Evolutionary conservation across 2,329 filamentous ascomycete genomes (phyloP).

Genomic region (Coleophoma crateriformis): DNA sequence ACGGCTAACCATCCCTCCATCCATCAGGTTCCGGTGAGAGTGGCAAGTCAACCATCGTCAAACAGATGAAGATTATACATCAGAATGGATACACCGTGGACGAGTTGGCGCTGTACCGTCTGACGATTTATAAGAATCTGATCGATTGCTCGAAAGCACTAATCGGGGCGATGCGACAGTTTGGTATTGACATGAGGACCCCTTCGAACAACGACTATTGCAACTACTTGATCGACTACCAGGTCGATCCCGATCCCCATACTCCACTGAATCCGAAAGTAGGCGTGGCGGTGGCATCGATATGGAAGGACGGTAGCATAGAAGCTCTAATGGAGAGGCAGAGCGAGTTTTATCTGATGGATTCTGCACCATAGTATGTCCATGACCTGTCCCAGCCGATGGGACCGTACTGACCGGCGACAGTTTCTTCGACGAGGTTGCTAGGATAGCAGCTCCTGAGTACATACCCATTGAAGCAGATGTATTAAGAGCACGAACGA

Average conservation of each 20-base stretch:
- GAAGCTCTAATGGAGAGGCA: conserved; percentile 84
- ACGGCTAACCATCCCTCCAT: not conserved
- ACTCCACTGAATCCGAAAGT: conserved; percentile 76
- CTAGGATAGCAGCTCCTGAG: conserved; percentile 74
- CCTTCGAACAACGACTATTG: conserved; percentile 68
- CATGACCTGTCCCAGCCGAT: not conserved
- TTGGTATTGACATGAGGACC: conserved; percentile 73
- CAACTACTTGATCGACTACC: conserved; percentile 80
- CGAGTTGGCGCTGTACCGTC: conserved; percentile 87
- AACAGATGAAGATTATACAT: conserved; percentile 99
- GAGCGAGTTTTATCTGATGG: conserved; percentile 98
- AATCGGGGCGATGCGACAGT: conserved; percentile 86
- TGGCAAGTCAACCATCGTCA: conserved; percentile 98
- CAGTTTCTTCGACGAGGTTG: conserved; percentile 94
- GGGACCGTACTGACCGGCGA: conserved; percentile 8
- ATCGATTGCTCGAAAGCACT: conserved; percentile 94
- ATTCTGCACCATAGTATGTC: conserved; percentile 89
- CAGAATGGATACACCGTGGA: conserved; percentile 95
- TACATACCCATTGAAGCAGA: conserved; percentile 94
- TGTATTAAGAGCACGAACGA: conserved; percentile 90
- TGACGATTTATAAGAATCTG: conserved; percentile 97
- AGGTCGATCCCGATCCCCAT: conserved; percentile 84
- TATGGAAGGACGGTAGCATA: conserved; percentile 88
- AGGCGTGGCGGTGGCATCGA: conserved; percentile 73
- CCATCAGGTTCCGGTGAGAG: conserved; percentile 87